A percentile compares a stretch with the other conserved stretches of the same genome.
Conservation (phyloP, 768 basidiomycete genomes). For the Tylopilus sp. region DNA sequence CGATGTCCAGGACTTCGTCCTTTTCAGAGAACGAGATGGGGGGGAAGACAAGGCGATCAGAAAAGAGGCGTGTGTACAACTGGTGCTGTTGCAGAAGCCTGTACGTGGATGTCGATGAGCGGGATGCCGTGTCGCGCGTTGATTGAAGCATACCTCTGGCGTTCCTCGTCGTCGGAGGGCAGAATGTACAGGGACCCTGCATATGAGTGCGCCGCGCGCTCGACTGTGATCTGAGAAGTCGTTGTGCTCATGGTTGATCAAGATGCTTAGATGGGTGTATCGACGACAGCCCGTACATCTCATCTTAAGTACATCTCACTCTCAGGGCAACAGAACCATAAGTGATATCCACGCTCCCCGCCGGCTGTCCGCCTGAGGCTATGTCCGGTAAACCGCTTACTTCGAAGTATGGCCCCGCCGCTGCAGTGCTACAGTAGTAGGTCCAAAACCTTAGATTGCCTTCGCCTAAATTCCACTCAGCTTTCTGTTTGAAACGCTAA, state of each 20-base stretch:
- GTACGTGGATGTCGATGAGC: no score
- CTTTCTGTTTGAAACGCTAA: no score
- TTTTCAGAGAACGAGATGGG: constrained; percentile 12
- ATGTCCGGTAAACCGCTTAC: background rate
- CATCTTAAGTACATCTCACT: background rate
- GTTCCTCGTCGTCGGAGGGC: constrained; percentile 27
- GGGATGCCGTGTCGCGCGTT: no score
- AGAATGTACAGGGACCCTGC: constrained; percentile 21
- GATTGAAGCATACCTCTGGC: constrained; percentile 26
- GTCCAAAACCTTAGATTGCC: no score
- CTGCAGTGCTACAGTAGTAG: no score
- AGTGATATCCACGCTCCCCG: no score
- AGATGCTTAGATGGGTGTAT: background rate
- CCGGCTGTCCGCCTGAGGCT: background rate
- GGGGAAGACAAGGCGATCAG: constrained; percentile 20
- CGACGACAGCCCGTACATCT: background rate
- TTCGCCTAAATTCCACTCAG: no score
- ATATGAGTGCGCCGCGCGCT: constrained; percentile 20
- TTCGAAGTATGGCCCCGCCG: no score
- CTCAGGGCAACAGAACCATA: no score
- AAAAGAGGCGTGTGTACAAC: constrained; percentile 16
- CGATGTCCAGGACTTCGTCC: constrained; percentile 24
- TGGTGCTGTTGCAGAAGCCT: no score
- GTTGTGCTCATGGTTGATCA: constrained; percentile 11
- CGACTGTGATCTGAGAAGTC: background rate